Percentiles rank a stretch among this genome's conserved stretches.
These are phyloP conservation scores for Lentinula raphanica DNA, from an alignment of 768 basidiomycete genomes.

Conservation along the genomic window DNA sequence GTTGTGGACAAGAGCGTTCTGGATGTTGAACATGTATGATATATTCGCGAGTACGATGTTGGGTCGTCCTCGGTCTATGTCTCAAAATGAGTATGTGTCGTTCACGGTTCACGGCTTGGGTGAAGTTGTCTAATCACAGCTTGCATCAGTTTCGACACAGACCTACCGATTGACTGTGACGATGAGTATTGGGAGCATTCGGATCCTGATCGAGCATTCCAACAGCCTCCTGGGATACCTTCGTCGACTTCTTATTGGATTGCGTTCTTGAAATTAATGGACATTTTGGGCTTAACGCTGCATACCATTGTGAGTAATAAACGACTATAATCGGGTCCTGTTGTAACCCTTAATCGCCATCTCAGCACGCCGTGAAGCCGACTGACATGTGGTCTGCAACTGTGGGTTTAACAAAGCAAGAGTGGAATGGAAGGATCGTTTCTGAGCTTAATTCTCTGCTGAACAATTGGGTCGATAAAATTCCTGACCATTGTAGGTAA, in stretches of 20 bases:
- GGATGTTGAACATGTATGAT: constrained; percentile 24
- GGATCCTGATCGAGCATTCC: constrained; percentile 38
- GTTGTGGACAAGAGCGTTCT: constrained; percentile 54
- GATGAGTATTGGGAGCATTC: constrained; percentile 58
- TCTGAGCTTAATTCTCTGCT: constrained; percentile 70
- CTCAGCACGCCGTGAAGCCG: constrained; percentile 9
- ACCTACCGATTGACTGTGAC: constrained; percentile 58
- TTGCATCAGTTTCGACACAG: constrained; percentile 49
- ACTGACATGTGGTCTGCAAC: not conserved
- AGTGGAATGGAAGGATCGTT: constrained; percentile 63
- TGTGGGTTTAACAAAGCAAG: constrained; percentile 3
- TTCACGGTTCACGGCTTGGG: constrained; percentile 49
- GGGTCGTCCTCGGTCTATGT: constrained; percentile 44
- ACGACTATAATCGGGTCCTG: constrained; percentile 7
- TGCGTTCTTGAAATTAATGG: constrained; percentile 38
- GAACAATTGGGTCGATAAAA: constrained; percentile 69
- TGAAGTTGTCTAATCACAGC: no score
- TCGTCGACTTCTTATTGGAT: constrained; percentile 42
- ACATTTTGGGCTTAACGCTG: constrained; percentile 47
- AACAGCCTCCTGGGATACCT: constrained; percentile 48
- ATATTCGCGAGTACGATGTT: constrained; percentile 20
- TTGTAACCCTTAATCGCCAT: not conserved
- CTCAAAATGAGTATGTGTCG: constrained; percentile 41
- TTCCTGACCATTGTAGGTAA: constrained; percentile 51
- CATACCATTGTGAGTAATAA: constrained; percentile 46